Base-by-base conservation (phyloP, 352 stramenopile species). In the Pythium sp. region DNA sequence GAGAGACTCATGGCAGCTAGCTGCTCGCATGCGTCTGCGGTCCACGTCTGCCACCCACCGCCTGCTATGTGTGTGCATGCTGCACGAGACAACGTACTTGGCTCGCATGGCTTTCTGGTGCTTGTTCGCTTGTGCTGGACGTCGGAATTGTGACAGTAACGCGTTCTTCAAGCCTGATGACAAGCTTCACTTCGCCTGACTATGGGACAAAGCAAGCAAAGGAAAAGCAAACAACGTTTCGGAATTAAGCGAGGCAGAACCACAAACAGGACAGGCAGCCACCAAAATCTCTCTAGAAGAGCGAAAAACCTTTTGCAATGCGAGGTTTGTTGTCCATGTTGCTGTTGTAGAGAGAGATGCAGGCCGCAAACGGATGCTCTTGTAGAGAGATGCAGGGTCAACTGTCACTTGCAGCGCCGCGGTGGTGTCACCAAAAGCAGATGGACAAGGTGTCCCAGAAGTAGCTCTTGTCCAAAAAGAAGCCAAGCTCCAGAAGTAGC, bases 71-170 rank as follows among this genome's bases (percentile, higher is more conserved):
- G 51, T 11, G 18, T 14, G 30, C 30, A 24, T 56, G n/a, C 47
- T 26, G 49, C 18, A 32, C 28, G 28, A 32, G 28, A 32, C 28
- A 32, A 61, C 56, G 47, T 66, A 66, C 61, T 38, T 66, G 32
- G 61, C 61, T 34, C 46, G 61, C 61, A 66, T 66, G 38, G 38
- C 15, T 5, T 30, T 66, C 41, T 41, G 22, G 0, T 56, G 55
- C 18, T 60, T 60, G n/a, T 60, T 20, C 5, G 28, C 28, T 58
- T 36, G 12, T 46, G 59, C 43, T 26, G 38, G 60, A 49, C 46
- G 60, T 34, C 46, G 60, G 60, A 65, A 58, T 55, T 65, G 60
- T 55, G 60, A 58, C 60, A 46, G 55, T 26, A 49, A 22, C 46
- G 26, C 18, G 28, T 65, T 56, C 60, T 65, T 65, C 41, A 65